Evolutionary conservation across 192 early-diverging fungal species (phyloP).

Genomic region (Rhizophlyctis rosea): DNA sequence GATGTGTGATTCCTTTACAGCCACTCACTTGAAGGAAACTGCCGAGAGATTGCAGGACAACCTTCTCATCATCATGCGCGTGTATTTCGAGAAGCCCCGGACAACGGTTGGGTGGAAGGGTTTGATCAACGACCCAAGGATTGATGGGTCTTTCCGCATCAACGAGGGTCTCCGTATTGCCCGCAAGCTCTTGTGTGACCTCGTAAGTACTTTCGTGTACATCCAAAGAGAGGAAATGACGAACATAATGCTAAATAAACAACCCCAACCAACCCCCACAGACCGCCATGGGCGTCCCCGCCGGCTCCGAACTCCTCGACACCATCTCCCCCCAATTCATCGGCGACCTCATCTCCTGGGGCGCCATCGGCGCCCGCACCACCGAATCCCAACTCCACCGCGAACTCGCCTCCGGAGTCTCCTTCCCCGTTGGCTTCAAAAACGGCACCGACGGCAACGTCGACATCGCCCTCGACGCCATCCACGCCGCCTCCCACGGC

Average conservation of each 20-base stretch:
- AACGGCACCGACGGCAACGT: constrained; percentile 90
- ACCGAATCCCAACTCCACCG: constrained; percentile 85
- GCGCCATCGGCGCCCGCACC: constrained; percentile 92
- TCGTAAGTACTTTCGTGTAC: constrained; percentile 40
- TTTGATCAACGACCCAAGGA: constrained; percentile 63
- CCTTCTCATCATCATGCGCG: constrained; percentile 86
- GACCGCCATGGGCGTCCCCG: constrained; percentile 71
- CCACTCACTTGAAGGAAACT: constrained; percentile 25
- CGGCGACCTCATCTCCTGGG: constrained; percentile 90
- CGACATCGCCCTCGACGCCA: constrained; percentile 85
- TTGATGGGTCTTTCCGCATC: constrained; percentile 78
- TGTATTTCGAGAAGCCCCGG: constrained; percentile 97
- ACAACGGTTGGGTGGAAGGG: constrained; percentile 91
- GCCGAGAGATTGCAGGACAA: constrained; percentile 37
- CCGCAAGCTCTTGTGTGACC: constrained; percentile 62
- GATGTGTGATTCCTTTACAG: constrained; percentile 9
- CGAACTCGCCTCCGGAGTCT: constrained; percentile 85
- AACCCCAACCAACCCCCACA: neutral
- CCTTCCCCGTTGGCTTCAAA: constrained; percentile 94
- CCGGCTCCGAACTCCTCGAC: constrained; percentile 85
- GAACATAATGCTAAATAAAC: too few relatives aligned
- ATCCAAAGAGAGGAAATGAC: too few relatives aligned
- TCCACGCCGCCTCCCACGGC: constrained; percentile 75
- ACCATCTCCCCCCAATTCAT: constrained; percentile 96
- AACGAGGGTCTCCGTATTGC: constrained; percentile 91